Base-by-base conservation (phyloP, 1,284 basidiomycete genomes). In the Polyporus tsugae region DNA sequence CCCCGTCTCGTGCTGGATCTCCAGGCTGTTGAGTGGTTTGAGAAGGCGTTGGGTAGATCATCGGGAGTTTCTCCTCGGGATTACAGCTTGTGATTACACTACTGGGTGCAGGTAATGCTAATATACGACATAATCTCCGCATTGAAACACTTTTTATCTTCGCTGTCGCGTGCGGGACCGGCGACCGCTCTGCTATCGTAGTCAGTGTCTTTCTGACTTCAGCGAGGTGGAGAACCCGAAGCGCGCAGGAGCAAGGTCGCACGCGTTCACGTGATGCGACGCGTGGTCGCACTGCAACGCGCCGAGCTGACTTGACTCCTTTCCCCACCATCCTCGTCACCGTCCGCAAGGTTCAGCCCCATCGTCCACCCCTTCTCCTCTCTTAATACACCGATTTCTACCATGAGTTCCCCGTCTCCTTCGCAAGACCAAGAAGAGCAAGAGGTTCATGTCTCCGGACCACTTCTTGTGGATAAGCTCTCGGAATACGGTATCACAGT, bases 401-500 rank as follows among this genome's bases (percentile, higher is more conserved):
- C 59, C 6, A 76, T 76, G 75, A 69, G 70, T 17, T 74, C 75
- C 9, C 69, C 82, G 75, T 85, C 86, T 29, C 85, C 76, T 66
- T 88, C 87, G 10, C 87, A 91, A 76, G 80, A 84, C 33, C 82
- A 86, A 71, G 86, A 85, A 52, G 86, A 81, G 22, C 84, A 88
- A 44, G 88, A 90, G 6, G 84, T 85, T 65, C 84, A 87, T 62
- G 83, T 91, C 63, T 87, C 90, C 29, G 95, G 93, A 2, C 95
- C 95, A 63, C 84, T 96, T 66, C 89, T 95, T 60, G 90, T 97
- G 67, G 84, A 84, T 75, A 97, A 97, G 78, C 87, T 97, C 13
- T 90, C 94, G 83, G 96, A 98, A 82, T 91, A 91, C 44, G 97
- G 98, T 10, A 96, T 99, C 73, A 91, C 93, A 44, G 80, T 91